Percentiles rank a stretch among this genome's conserved stretches.
Conservation (phyloP, 73 alveolate species). For the Paramecium sexaurelia region DNA sequence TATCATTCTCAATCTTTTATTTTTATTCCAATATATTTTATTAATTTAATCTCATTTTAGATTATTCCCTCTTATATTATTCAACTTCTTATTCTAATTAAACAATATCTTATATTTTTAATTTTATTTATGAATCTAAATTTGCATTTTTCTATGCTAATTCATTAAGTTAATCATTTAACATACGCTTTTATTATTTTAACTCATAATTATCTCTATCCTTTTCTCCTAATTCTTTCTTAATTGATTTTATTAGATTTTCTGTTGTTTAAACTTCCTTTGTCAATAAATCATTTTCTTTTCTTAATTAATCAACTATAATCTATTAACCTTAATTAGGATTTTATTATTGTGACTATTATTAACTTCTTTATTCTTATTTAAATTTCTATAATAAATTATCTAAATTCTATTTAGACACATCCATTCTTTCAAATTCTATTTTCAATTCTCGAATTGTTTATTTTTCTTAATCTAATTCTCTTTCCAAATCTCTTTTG, state of each 20-base stretch:
- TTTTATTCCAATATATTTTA: not conserved
- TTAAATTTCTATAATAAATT: not conserved
- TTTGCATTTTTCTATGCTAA: slow-evolving; percentile 7
- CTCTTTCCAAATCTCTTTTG: not conserved
- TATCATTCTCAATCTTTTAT: not conserved
- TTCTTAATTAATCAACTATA: not conserved
- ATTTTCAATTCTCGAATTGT: not conserved
- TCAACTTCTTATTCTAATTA: not conserved
- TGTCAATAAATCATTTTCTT: not conserved
- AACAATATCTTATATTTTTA: not conserved
- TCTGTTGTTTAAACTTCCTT: slow-evolving; percentile 32
- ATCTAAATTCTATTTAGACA: slow-evolving; percentile 23
- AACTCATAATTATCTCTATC: slow-evolving; percentile 47
- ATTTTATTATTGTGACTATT: not conserved
- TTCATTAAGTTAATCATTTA: not conserved
- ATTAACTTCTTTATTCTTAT: not conserved
- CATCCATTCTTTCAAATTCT: slow-evolving; percentile 44
- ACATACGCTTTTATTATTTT: not conserved
- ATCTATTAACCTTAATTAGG: not conserved
- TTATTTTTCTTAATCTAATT: slow-evolving; percentile 29
- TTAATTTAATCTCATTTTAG: not conserved
- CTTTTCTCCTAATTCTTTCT: slow-evolving; percentile 6
- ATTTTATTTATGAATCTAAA: not conserved
- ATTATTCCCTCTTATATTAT: not conserved
- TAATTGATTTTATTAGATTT: not conserved